Evolutionary conservation across 768 basidiomycete species (phyloP).

Genomic region (Russula abietina): DNA sequence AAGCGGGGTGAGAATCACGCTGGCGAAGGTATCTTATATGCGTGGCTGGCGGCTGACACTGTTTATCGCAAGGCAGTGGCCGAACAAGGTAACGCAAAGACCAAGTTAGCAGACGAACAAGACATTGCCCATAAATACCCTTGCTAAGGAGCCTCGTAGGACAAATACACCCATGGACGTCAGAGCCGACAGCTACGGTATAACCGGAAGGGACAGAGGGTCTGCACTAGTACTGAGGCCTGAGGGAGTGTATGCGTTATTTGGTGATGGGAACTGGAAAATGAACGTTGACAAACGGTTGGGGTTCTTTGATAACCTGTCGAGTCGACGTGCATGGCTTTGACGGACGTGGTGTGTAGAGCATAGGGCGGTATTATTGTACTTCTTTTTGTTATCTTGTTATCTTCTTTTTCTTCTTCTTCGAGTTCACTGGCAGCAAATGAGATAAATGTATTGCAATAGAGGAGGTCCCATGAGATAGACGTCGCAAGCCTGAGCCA

Average conservation of each 20-base stretch:
- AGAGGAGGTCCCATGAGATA: neutral
- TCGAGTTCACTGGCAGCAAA: neutral
- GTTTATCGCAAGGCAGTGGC: neutral
- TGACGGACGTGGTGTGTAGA: neutral
- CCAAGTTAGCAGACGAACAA: neutral
- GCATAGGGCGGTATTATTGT: neutral
- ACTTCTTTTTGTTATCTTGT: neutral
- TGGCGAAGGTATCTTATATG: slow-evolving; percentile 11
- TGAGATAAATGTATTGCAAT: neutral
- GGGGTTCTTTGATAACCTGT: neutral
- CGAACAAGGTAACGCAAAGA: neutral
- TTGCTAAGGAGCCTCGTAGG: neutral
- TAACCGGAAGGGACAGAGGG: too few species aligned
- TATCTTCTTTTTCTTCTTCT: neutral
- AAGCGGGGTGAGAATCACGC: neutral
- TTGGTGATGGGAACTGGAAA: neutral
- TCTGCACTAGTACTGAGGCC: too few species aligned
- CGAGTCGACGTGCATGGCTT: neutral
- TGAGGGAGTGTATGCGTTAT: neutral
- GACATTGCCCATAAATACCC: neutral
- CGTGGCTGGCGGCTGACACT: slow-evolving; percentile 21
- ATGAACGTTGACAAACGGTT: neutral
- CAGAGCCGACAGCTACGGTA: neutral
- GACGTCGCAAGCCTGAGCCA: too few species aligned
- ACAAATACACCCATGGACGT: neutral